These are phyloP conservation scores for Sistotremastrum niveocremeum DNA, from an alignment of 768 basidiomycete species.

Conservation along the genomic window DNA sequence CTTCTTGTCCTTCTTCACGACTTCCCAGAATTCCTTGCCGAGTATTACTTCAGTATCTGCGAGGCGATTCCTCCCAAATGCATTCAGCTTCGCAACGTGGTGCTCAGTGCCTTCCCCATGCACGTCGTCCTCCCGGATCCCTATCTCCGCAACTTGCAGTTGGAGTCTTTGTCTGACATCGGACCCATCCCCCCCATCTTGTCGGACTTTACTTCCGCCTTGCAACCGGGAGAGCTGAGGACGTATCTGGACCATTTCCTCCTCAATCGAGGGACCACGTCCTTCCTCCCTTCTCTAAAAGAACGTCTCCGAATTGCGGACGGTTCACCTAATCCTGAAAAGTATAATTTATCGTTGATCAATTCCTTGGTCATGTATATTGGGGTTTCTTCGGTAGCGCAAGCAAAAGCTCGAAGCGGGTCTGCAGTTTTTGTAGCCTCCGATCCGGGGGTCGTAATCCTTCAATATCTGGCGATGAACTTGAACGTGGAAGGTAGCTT, in stretches of 20 bases:
- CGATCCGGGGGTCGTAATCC: slow-evolving; percentile 72
- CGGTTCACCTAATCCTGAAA: slow-evolving; percentile 31
- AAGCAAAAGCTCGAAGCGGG: slow-evolving; percentile 76
- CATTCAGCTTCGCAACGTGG: slow-evolving; percentile 92
- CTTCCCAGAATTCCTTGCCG: slow-evolving; percentile 95
- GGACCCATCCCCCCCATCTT: slow-evolving; percentile 83
- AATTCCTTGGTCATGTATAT: slow-evolving; percentile 94
- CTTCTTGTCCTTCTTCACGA: slow-evolving; percentile 94
- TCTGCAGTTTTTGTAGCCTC: slow-evolving; percentile 66
- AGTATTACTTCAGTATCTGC: slow-evolving; percentile 92
- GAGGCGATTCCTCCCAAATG: slow-evolving; percentile 87
- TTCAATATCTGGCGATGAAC: slow-evolving; percentile 72
- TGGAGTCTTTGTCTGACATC: slow-evolving; percentile 77
- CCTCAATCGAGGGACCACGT: slow-evolving; percentile 55
- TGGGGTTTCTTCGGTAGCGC: slow-evolving; percentile 84
- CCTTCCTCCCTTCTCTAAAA: slow-evolving; percentile 65
- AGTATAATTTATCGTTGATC: slow-evolving; percentile 80
- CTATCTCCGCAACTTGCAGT: slow-evolving; percentile 57
- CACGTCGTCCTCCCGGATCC: slow-evolving; percentile 75
- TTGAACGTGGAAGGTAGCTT: slow-evolving; percentile 77
- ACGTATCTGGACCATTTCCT: slow-evolving; percentile 75
- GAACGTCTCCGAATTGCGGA: slow-evolving; percentile 49
- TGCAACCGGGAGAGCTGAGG: slow-evolving; percentile 72
- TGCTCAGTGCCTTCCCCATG: slow-evolving; percentile 89
- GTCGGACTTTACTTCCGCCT: slow-evolving; percentile 77